Base-by-base conservation (phyloP, 2,329 filamentous ascomycete genomes). In the Colletotrichum sp. region DNA sequence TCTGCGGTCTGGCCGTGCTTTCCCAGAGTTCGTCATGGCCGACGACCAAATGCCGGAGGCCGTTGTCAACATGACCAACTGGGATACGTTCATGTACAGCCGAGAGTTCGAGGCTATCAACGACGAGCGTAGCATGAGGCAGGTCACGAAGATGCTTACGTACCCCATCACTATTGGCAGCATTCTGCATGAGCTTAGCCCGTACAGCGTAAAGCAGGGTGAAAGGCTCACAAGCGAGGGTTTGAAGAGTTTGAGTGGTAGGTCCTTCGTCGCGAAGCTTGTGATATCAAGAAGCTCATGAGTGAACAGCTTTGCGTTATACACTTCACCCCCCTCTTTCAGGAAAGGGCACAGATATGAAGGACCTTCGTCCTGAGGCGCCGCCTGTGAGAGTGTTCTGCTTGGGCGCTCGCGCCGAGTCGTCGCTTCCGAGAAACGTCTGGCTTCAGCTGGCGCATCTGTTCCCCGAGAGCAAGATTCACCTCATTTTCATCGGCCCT, bases 41-140 rank as follows among this genome's bases (percentile, higher is more conserved):
- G 95, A 94, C 16, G 90, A 93, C 70, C 96, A 98, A 86, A 93
- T 98, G 83, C 96, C 98, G 78, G 96, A 98, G 83, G 95, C 96
- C 38, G 90, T 97, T 78, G 92, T 98, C 79, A 99, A 99, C 85
- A 96, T 99, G 94, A 98, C 94, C 58, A 99, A 97, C 84, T 99
- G 97, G 97, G 97, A 99, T 84, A 98, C 97, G 0, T 95, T 97
- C 80, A 88, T 99, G 82, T 99, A 98, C 83, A 97, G 96, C 5
- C 91, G 97, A 81, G 94, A 98, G 80, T 98, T 97, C 81, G 91
- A 94, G 78, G 97, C 97, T 7, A 93, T 99, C 82, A 96, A 99
- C 83, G 93, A 96, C 77, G 96, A 98, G 83, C 91, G 96, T 74
- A 94, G 93, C 81, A 94, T 99, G 93, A 91, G 97, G 76, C 97